These are phyloP conservation scores for Yamadazyma nakazawae DNA, from an alignment of 805 yeast species.

Conservation along the genomic window DNA sequence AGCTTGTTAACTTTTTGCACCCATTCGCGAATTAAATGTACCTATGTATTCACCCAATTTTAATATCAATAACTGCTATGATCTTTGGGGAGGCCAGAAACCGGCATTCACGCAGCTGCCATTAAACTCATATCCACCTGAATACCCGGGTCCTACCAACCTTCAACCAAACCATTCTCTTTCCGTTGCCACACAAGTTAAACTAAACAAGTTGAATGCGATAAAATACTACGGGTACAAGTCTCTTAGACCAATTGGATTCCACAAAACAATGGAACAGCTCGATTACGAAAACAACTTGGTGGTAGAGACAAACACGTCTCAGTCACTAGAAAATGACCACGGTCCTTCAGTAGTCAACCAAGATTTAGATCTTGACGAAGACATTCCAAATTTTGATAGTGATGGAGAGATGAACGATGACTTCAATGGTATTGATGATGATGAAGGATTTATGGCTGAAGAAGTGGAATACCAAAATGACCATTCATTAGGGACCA, in stretches of 20 bases:
- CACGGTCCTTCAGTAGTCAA: constrained; percentile 10
- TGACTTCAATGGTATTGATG: constrained; percentile 8
- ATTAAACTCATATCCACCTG: constrained; percentile 51
- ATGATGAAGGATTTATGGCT: constrained; percentile 45
- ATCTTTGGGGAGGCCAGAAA: constrained; percentile 17
- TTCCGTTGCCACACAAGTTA: constrained; percentile 18
- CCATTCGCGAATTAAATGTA: constrained; percentile 3
- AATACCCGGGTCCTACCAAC: constrained; percentile 28
- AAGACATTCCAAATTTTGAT: constrained; percentile 42
- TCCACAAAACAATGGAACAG: constrained; percentile 40
- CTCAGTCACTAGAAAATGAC: constrained; percentile 24
- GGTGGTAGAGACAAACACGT: constrained; percentile 16
- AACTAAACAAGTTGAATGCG: constrained; percentile 21
- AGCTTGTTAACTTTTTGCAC: constrained; percentile 2
- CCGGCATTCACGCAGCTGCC: constrained; percentile 45
- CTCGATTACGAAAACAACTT: constrained; percentile 22
- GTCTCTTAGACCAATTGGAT: constrained; percentile 37
- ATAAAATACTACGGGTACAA: constrained; percentile 34
- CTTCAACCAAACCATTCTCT: constrained; percentile 5
- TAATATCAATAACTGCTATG: constrained; percentile 8
- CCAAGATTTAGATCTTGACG: constrained; percentile 41
- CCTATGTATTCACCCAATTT: constrained; percentile 15
- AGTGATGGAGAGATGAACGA: constrained; percentile 21
- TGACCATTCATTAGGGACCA: constrained; percentile 28
- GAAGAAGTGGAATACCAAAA: constrained; percentile 45